These are phyloP conservation scores for Geranium brycei DNA, from an alignment of 345 rosid genomes.

Conservation along the genomic window DNA sequence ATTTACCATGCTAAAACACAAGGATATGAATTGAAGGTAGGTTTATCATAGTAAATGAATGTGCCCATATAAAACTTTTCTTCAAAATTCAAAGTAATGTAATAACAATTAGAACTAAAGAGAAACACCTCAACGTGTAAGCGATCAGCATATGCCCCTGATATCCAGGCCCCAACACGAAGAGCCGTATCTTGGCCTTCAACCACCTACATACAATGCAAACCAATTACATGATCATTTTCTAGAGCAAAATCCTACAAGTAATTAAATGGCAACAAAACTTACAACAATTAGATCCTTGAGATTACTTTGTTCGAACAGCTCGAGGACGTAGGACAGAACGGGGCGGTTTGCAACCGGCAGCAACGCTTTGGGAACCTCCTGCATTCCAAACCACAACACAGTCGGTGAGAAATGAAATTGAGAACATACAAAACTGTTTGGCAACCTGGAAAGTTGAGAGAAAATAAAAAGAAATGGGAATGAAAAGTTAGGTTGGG, in stretches of 20 bases:
- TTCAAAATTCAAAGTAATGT: no score
- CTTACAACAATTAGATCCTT: constrained; percentile 85
- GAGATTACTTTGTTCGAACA: constrained; percentile 59
- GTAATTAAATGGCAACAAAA: constrained; percentile 5
- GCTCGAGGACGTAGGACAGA: constrained; percentile 71
- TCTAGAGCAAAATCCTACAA: neutral
- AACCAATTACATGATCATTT: neutral
- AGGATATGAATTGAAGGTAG: no score
- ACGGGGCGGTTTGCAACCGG: constrained; percentile 93
- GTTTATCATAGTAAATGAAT: no score
- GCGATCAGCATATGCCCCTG: constrained; percentile 76
- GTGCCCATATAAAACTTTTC: no score
- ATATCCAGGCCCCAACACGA: constrained; percentile 78
- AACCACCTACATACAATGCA: constrained; percentile 45
- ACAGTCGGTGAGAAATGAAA: no score
- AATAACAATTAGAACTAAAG: neutral
- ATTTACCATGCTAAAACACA: no score
- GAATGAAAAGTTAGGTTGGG: neutral
- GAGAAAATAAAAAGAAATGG: neutral
- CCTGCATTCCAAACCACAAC: constrained; percentile 30
- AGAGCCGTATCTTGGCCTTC: constrained; percentile 82
- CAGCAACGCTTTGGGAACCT: constrained; percentile 78
- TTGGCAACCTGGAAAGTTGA: neutral
- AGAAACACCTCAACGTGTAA: constrained; percentile 65
- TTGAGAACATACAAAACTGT: neutral